Evolutionary conservation across 1,139 yeast genomes (phyloP), one percentile per base, ranked within the genome.

Genomic region (Yamadazyma jaroonii): DNA sequence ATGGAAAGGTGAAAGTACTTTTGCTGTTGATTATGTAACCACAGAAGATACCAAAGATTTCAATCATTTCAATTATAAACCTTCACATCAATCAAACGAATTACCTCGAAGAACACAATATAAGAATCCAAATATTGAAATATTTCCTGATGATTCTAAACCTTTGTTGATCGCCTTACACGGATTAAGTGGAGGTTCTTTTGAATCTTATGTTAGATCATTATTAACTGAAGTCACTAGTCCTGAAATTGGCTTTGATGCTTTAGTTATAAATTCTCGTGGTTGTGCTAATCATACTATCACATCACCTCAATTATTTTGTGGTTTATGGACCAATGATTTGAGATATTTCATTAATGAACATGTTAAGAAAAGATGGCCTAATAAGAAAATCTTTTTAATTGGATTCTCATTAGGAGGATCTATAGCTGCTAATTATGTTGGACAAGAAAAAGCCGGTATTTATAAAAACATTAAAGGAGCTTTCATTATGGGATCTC

Each of bases 281-380:
- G 85, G 85, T 1, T 79, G 85, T 54, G 79, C 82, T 33, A 63
- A 76, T 42, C 79, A 79, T 34, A 66, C 74, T 15, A 65, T 78
- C 38, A 74, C 83, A 2, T 68, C 81, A 5, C 83, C 84, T 2
- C 77, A 74, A 48, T 57, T 79, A 31, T 79, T 76, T 56, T 74
- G 76, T 48, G 84, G 81, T 2, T 60, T 77, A 25, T 76, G 83
- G 80, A 79, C 84, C 14, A 79, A 79, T 49, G 85, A 79, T 52
- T 57, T 79, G 37, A 59, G 84, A 35, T 71, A 71, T 53, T 64
- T 77, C 37, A 64, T 79, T 38, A 70, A 70, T 42, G 78, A 74
- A 43, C 62, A 71, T 37, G 57, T 78, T 27, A 55, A 64, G 25
- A 48, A 50, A 21, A 61, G 60, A 39, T 77, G 74, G 67, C 82